phyloP scores from a whole-genome alignment of 23 red algal species.

The Agarophyton chilense region DNA sequence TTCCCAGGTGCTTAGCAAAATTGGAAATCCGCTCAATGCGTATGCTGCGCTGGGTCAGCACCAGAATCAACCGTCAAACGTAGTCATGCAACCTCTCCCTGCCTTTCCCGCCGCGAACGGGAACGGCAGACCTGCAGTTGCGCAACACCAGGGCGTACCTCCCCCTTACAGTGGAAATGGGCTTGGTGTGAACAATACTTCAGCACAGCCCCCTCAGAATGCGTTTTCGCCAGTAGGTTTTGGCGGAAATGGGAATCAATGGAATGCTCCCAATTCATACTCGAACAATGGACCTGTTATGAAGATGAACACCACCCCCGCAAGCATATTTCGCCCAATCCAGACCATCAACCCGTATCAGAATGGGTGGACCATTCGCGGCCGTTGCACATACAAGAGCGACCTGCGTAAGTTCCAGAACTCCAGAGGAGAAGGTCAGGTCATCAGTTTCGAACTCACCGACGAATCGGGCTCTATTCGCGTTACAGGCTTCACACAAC shows the following conservation, averaged over 20 bases:
- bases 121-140: not conserved
- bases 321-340: slow-evolving; percentile 73
- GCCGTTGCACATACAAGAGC: slow-evolving; percentile 80
- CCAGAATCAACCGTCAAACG: not conserved
- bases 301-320: slow-evolving; percentile 42
- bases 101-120: not conserved
- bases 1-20: slow-evolving; percentile 38
- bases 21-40: slow-evolving; percentile 83
- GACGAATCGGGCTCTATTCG: slow-evolving; percentile 88
- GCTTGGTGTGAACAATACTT: not conserved
- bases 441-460: slow-evolving; percentile 96
- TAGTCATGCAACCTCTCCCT: not conserved
- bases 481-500: slow-evolving; percentile 84
- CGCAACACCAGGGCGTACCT: not conserved
- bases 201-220: not conserved
- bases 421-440: slow-evolving; percentile 77
- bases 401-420: slow-evolving; percentile 91
- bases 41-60: slow-evolving; percentile 35
- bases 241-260: slow-evolving; percentile 33
- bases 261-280: slow-evolving; percentile 19
- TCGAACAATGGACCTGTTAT: slow-evolving; percentile 36
- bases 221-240: not conserved
- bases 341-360: slow-evolving; percentile 90
- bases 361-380: slow-evolving; percentile 90
- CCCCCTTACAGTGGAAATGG: not conserved